Base-by-base conservation (phyloP, 2,329 filamentous ascomycete species). In the Escovopsis sp. region DNA sequence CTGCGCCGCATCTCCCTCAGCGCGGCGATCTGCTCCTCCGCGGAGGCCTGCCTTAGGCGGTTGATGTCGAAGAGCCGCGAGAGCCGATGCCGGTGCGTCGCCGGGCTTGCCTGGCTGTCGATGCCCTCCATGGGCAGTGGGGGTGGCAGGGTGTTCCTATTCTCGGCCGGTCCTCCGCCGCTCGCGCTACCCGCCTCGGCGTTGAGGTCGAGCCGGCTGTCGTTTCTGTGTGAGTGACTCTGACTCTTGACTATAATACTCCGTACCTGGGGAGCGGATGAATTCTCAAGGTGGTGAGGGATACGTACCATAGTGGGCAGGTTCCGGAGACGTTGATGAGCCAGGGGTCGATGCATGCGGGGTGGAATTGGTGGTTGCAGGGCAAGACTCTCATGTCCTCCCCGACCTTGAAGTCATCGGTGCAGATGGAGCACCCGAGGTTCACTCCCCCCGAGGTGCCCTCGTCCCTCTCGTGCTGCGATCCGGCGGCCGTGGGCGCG, bases 301-400 rank as follows among this genome's bases (percentile, higher is more conserved):
- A n/a, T 39, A 64, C 74, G 65, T 64, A 81, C 78, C 78, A 82
- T 44, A 82, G 56, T 14, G 78, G 78, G 56, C 78, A 82, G 27
- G 78, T 82, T 45, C 79, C 78, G 10, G 77, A 80, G 10, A 83
- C 72, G 43, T 82, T 79, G 45, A 82, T 63, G 35, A 83, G 62
- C 79, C 79, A 83, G 4, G 78, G 79, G 50, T 83, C 79, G 43
- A 83, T 71, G 50, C 79, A 83, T 37, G 66, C 64, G 1, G 79
- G 78, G 50, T 83, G 79, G 51, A 76, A 83, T 47, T 79, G 76
- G 56, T 83, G 79, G 43, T 74, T 62, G 54, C 79, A 83, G 31
- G 79, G 79, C 34, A 83, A 59, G 1, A 83, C 75, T 36, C 79
- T 69, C 40, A 83, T 74, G 50, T 82, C 76, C 51, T 82, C 73